These are phyloP conservation scores for Claviceps fusiformis DNA, from an alignment of 2,329 filamentous ascomycete genomes.

Conservation along the genomic window DNA sequence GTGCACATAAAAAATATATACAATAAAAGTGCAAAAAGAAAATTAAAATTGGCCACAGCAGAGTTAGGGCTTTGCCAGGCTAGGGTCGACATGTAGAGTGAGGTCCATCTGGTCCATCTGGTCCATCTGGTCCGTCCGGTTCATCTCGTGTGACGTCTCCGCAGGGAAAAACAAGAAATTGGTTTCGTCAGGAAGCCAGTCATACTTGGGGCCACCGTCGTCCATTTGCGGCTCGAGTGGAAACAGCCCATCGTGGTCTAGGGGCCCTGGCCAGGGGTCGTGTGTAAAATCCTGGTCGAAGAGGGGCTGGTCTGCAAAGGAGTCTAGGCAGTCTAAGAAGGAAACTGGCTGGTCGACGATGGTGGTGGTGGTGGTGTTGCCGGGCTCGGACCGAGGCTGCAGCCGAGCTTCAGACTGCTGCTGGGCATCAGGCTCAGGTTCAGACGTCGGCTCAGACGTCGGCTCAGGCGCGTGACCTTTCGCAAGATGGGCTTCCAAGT, in stretches of 20 bases:
- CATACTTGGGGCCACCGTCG: slow-evolving; percentile 20
- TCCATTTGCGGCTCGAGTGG: slow-evolving; percentile 17
- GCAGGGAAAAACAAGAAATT: slow-evolving; percentile 28
- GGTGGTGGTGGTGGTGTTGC: neutral
- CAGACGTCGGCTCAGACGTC: neutral
- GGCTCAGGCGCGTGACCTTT: slow-evolving; percentile 11
- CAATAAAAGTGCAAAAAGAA: too few species aligned
- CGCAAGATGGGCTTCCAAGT: slow-evolving; percentile 33
- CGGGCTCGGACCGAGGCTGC: neutral
- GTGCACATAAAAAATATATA: neutral
- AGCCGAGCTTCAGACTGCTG: neutral
- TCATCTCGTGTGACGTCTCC: slow-evolving; percentile 11
- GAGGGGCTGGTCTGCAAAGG: slow-evolving; percentile 5
- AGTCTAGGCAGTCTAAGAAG: slow-evolving; percentile 12
- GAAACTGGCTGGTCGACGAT: slow-evolving; percentile 10
- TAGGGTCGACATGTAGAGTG: slow-evolving; percentile 21
- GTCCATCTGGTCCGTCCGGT: too few species aligned
- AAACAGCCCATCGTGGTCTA: slow-evolving; percentile 20
- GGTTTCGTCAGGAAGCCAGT: slow-evolving; percentile 31
- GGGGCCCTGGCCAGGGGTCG: slow-evolving; percentile 12
- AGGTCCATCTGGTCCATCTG: slow-evolving; percentile 12
- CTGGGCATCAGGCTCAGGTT: neutral
- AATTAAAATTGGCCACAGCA: neutral
- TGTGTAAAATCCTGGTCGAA: slow-evolving; percentile 11
- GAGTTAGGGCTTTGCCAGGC: slow-evolving; percentile 11